Conservation (phyloP, 306 rosid species). For the Ormosia emarginata region DNA sequence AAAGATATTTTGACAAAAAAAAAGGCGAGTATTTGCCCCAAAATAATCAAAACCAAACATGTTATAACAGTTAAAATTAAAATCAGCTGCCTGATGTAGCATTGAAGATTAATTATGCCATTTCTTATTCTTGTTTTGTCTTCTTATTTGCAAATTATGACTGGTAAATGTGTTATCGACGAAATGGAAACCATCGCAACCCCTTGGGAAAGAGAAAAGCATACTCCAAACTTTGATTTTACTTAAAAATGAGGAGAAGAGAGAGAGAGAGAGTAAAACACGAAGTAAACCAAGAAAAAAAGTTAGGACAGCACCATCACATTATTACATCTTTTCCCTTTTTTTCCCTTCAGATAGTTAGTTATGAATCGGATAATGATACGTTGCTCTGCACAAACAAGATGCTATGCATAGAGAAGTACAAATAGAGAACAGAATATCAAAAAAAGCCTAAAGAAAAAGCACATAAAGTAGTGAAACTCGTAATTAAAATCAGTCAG, state of each 20-base stretch:
- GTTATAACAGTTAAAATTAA: neutral
- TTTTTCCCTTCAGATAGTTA: neutral
- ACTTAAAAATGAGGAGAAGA: neutral
- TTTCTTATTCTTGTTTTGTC: neutral
- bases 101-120: neutral
- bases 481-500: neutral
- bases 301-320: neutral
- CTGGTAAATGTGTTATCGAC: neutral
- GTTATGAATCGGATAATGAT: neutral
- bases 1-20: too few species aligned
- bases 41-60: too few species aligned
- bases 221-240: neutral
- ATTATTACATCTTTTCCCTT: neutral
- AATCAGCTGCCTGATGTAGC: neutral
- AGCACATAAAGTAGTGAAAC: neutral
- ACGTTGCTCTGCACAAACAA: neutral
- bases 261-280: neutral
- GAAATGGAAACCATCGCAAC: neutral
- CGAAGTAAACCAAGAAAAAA: neutral
- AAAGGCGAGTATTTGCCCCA: too few species aligned
- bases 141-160: neutral
- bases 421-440: conserved; percentile 1
- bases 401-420: neutral
- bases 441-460: neutral
- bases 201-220: neutral